Percentiles rank a stretch among this genome's conserved stretches.
These are phyloP conservation scores for Calvatia gigantea DNA, from an alignment of 768 basidiomycete genomes.

Conservation along the genomic window DNA sequence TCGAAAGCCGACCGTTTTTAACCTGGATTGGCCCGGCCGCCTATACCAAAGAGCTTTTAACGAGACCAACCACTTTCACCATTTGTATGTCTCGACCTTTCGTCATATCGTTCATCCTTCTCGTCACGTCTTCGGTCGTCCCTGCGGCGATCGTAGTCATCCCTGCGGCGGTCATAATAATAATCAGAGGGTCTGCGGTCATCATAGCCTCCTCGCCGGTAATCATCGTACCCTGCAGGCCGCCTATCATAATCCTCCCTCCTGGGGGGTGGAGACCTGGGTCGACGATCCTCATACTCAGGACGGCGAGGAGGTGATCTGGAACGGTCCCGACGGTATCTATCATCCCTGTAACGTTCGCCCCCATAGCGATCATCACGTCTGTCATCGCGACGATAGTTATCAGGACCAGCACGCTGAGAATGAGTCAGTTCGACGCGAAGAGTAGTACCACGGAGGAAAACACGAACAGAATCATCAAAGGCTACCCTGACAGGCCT, in stretches of 20 bases:
- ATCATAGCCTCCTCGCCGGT: conserved; percentile 81
- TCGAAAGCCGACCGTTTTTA: conserved; percentile 26
- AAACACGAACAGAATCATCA: conserved; percentile 52
- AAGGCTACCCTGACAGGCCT: conserved; percentile 68
- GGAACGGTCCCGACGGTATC: conserved; percentile 78
- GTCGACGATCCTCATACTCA: conserved; percentile 72
- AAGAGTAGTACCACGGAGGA: background rate
- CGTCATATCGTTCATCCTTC: conserved; percentile 79
- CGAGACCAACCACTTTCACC: conserved; percentile 78
- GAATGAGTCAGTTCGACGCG: conserved; percentile 10
- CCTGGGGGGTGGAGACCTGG: conserved; percentile 78
- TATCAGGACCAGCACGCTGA: conserved; percentile 60
- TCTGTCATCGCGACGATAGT: conserved; percentile 75
- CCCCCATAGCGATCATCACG: conserved; percentile 61
- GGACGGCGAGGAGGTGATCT: conserved; percentile 75
- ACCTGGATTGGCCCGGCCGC: conserved; percentile 18
- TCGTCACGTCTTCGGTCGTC: conserved; percentile 82
- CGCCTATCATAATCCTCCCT: conserved; percentile 83
- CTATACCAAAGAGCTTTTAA: conserved; percentile 45
- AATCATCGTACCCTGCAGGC: conserved; percentile 91
- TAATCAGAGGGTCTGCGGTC: conserved; percentile 80
- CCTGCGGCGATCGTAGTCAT: conserved; percentile 64
- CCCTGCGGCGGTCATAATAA: conserved; percentile 87
- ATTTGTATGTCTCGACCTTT: conserved; percentile 72
- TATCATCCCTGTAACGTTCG: conserved; percentile 53